Evolutionary conservation across 2,329 filamentous ascomycete genomes (phyloP).

Genomic region (Diaporthe vexans): DNA sequence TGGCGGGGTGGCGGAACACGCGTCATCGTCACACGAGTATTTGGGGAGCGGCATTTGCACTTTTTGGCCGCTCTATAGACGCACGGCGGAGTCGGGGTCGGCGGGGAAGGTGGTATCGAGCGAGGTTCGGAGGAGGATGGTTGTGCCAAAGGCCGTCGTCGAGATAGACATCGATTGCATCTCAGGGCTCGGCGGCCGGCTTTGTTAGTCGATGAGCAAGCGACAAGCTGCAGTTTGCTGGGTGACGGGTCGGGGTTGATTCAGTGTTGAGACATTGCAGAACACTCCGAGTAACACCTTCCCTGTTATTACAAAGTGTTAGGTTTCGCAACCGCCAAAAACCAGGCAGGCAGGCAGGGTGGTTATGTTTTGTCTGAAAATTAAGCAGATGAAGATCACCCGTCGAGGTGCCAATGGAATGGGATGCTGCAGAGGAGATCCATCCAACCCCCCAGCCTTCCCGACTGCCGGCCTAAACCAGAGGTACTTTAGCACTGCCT

Average conservation of each 20-base stretch:
- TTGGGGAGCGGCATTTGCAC: constrained; percentile 48
- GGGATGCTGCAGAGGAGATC: constrained; percentile 13
- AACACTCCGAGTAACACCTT: not conserved
- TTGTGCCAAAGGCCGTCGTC: constrained; percentile 33
- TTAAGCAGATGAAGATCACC: constrained; percentile 31
- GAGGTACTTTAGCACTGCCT: not conserved
- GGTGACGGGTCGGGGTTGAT: constrained; percentile 14
- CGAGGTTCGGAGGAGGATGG: constrained; percentile 9
- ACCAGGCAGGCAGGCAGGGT: not conserved
- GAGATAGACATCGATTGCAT: constrained; percentile 31
- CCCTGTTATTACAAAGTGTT: constrained; percentile 5
- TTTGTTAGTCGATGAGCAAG: constrained; percentile 6
- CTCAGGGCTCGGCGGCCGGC: constrained; percentile 19
- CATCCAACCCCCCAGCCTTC: constrained; percentile 3
- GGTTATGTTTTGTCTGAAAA: constrained; percentile 18
- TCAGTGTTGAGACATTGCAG: constrained; percentile 27
- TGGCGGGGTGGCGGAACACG: constrained; percentile 64
- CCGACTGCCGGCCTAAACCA: not conserved
- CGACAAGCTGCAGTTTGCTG: not conserved
- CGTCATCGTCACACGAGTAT: constrained; percentile 70
- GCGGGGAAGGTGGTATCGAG: constrained; percentile 19
- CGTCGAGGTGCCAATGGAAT: constrained; percentile 20
- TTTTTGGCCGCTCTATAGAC: constrained; percentile 11
- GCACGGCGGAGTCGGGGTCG: constrained; percentile 14
- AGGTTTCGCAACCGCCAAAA: constrained; percentile 1